Evolutionary conservation across 306 rosid genomes (phyloP).

Genomic region (Rosa rugosa): DNA sequence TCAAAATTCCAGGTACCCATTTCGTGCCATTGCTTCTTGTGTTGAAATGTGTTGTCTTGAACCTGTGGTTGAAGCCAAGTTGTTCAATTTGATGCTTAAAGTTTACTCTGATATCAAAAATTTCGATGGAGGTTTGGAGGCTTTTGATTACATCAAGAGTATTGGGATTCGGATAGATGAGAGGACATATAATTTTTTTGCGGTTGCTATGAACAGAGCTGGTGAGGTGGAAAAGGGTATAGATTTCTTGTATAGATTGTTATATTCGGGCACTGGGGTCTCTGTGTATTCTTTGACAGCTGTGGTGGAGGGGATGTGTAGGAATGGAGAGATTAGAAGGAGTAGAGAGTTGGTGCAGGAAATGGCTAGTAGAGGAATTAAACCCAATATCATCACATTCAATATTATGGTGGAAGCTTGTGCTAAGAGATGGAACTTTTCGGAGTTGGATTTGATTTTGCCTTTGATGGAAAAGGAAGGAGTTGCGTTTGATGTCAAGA

Average conservation of each 20-base stretch:
- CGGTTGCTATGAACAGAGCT: too few relatives aligned
- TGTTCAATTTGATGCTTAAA: constrained; percentile 26
- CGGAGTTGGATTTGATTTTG: constrained; percentile 35
- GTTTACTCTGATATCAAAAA: constrained; percentile 24
- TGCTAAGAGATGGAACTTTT: constrained; percentile 35
- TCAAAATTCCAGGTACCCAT: constrained; percentile 25
- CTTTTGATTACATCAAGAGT: not conserved
- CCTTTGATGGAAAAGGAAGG: constrained; percentile 30
- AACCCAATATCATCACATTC: constrained; percentile 32
- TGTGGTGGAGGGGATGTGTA: constrained; percentile 16
- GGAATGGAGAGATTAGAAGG: too few relatives aligned
- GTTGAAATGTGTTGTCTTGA: constrained; percentile 21
- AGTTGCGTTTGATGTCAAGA: constrained; percentile 16
- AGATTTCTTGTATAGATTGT: constrained; percentile 28
- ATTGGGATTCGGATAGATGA: constrained; percentile 33
- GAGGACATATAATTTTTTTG: constrained; percentile 21
- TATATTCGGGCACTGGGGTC: constrained; percentile 21
- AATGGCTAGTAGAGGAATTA: constrained; percentile 28
- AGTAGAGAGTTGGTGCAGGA: constrained; percentile 30
- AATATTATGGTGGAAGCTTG: constrained; percentile 33
- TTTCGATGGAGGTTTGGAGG: too few relatives aligned
- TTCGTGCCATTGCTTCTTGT: constrained; percentile 32
- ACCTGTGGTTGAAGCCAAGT: constrained; percentile 9
- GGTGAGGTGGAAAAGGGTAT: not conserved
- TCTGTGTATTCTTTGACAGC: constrained; percentile 36